Evolutionary conservation across 1,284 basidiomycete genomes (phyloP).

Genomic region (Marasmius oreades): DNA sequence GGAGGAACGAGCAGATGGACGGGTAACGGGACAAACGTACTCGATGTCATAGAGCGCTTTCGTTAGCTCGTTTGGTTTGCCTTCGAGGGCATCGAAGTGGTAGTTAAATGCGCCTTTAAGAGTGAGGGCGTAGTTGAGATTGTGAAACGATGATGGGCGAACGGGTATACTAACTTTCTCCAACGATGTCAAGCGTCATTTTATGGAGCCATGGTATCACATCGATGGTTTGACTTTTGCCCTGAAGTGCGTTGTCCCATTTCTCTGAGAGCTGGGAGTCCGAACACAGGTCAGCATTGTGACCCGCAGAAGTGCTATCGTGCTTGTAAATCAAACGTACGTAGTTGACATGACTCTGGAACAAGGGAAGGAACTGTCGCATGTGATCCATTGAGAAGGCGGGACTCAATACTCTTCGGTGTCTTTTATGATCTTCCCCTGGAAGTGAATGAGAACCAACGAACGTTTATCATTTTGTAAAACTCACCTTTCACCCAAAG

Average conservation of each 20-base stretch:
- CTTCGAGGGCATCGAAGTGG: slow-evolving; percentile 2
- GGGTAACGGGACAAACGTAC: neutral
- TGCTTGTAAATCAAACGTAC: neutral
- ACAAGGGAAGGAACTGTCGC: neutral
- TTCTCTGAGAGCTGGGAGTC: neutral
- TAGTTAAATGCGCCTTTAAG: slow-evolving; percentile 4
- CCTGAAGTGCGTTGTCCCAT: neutral
- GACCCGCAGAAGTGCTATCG: too few species aligned
- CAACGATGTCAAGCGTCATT: slow-evolving; percentile 1
- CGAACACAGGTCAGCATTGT: neutral
- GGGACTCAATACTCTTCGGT: slow-evolving; percentile 2
- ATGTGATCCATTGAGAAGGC: slow-evolving; percentile 2
- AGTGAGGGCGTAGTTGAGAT: too few species aligned
- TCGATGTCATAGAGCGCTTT: neutral
- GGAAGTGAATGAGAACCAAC: neutral
- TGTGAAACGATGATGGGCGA: too few species aligned
- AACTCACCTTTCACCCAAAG: neutral
- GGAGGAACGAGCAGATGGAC: neutral
- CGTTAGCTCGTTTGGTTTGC: neutral
- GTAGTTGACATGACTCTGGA: neutral
- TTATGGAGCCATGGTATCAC: neutral
- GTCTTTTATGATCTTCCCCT: neutral
- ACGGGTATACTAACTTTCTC: slow-evolving; percentile 4
- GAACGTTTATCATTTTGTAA: neutral
- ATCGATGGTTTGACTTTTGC: neutral